These are phyloP conservation scores for Calonectria fujianensis DNA, from an alignment of 2,329 filamentous ascomycete species.

Conservation along the genomic window DNA sequence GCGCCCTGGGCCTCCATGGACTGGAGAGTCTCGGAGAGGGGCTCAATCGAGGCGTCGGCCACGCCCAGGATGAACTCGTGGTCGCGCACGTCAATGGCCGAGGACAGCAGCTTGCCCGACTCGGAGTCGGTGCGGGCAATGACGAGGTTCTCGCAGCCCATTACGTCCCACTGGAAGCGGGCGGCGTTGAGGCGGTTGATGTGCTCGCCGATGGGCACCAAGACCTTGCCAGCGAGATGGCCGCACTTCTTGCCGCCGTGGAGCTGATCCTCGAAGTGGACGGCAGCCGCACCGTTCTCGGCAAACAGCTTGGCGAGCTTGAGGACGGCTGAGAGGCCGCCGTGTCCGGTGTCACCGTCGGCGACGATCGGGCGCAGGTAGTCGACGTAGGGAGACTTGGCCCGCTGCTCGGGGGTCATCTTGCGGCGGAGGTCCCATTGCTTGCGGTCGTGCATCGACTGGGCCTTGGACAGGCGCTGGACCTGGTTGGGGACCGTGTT, in stretches of 20 bases:
- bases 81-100: conserved; percentile 93
- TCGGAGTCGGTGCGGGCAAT: conserved; percentile 98
- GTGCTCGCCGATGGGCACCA: conserved; percentile 95
- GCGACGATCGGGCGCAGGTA: conserved; percentile 97
- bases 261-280: conserved; percentile 98
- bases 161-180: conserved; percentile 98
- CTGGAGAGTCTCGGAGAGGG: conserved; percentile 91
- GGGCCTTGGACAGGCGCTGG: conserved; percentile 95
- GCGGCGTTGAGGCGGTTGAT: conserved; percentile 95
- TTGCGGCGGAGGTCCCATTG: conserved; percentile 92
- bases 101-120: conserved; percentile 92
- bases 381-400: conserved; percentile 87
- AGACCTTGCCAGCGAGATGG: conserved; percentile 95
- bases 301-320: conserved; percentile 98
- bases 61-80: conserved; percentile 98
- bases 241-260: conserved; percentile 99
- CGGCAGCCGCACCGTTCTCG: conserved; percentile 95
- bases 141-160: conserved; percentile 95
- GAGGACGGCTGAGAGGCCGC: conserved; percentile 92
- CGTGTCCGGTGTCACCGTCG: conserved; percentile 97
- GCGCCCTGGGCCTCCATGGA: conserved; percentile 90
- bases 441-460: conserved; percentile 97
- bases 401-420: conserved; percentile 83
- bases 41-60: conserved; percentile 82
- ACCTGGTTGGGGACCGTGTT: conserved; percentile 99